These are phyloP conservation scores for Yamadazyma mexicana DNA, from an alignment of 1,139 yeast genomes.

Conservation along the genomic window DNA sequence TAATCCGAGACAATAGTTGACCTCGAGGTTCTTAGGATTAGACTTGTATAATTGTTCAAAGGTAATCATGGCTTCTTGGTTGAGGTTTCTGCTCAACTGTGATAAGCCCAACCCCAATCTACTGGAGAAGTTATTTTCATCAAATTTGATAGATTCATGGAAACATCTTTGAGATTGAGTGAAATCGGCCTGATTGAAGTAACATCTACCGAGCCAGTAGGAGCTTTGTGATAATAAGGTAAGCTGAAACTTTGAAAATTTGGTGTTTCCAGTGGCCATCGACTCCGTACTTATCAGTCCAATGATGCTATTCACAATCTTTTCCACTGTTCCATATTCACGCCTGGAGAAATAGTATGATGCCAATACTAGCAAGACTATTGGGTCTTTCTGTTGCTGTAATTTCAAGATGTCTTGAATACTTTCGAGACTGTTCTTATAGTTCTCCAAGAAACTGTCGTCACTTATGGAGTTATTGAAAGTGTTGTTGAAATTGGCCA, in stretches of 20 bases:
- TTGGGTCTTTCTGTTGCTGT: constrained; percentile 29
- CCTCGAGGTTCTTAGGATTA: constrained; percentile 73
- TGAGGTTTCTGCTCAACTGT: constrained; percentile 69
- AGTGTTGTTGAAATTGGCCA: constrained; percentile 68
- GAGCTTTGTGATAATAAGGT: constrained; percentile 70
- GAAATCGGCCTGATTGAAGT: constrained; percentile 58
- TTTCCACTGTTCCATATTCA: constrained; percentile 57
- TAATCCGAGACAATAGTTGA: constrained; percentile 72
- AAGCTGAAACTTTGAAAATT: constrained; percentile 29
- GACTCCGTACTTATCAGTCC: constrained; percentile 26
- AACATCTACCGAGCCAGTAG: constrained; percentile 84
- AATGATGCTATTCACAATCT: constrained; percentile 55
- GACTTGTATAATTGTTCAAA: constrained; percentile 73
- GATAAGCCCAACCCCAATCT: constrained; percentile 86
- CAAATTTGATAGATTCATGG: constrained; percentile 66
- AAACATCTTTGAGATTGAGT: constrained; percentile 71
- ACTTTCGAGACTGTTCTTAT: constrained; percentile 44
- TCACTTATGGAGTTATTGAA: constrained; percentile 61
- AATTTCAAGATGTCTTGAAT: constrained; percentile 29
- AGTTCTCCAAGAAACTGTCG: constrained; percentile 53
- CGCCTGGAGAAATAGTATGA: constrained; percentile 63
- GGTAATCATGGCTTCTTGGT: constrained; percentile 83
- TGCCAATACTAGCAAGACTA: constrained; percentile 44
- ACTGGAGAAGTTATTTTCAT: constrained; percentile 65
- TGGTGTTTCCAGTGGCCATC: constrained; percentile 18